Percentiles rank a stretch among this genome's conserved stretches.
phyloP scores from a whole-genome alignment of 768 basidiomycete genomes.

The Neoboletus subvelutipes region DNA sequence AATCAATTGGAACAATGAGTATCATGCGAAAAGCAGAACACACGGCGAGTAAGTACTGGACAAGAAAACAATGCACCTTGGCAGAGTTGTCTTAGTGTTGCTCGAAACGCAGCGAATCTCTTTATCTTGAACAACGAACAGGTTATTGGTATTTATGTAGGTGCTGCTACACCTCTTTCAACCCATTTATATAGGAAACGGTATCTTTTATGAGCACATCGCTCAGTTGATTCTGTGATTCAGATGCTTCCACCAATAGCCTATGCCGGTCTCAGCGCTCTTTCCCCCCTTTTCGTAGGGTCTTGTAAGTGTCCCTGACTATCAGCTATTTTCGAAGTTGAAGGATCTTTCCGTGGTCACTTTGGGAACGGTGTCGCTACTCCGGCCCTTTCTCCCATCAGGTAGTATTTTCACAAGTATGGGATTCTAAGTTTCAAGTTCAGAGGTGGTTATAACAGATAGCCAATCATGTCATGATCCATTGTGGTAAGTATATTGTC shows the following conservation, averaged over 20 bases:
- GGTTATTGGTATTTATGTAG: neutral
- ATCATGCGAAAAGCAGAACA: neutral
- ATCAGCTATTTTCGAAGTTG: neutral
- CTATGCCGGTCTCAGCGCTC: neutral
- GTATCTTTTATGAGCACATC: neutral
- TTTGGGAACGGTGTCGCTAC: neutral
- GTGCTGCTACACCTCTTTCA: neutral
- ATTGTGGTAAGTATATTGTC: neutral
- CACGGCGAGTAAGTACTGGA: neutral
- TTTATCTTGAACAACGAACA: neutral
- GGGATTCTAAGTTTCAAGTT: conserved; percentile 1
- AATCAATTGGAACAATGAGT: neutral
- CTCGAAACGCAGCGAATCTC: neutral
- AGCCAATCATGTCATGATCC: neutral
- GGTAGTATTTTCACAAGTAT: neutral
- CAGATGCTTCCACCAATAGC: neutral
- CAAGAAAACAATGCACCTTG: neutral
- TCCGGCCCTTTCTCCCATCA: neutral
- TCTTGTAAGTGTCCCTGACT: neutral
- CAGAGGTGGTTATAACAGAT: neutral
- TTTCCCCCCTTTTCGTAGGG: neutral
- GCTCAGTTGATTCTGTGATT: neutral
- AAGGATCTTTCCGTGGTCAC: neutral
- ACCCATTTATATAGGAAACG: too few species aligned
- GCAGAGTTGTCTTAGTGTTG: neutral